Conservation (phyloP, 2,329 filamentous ascomycete genomes). For the Phaeosphaeria sp. region DNA sequence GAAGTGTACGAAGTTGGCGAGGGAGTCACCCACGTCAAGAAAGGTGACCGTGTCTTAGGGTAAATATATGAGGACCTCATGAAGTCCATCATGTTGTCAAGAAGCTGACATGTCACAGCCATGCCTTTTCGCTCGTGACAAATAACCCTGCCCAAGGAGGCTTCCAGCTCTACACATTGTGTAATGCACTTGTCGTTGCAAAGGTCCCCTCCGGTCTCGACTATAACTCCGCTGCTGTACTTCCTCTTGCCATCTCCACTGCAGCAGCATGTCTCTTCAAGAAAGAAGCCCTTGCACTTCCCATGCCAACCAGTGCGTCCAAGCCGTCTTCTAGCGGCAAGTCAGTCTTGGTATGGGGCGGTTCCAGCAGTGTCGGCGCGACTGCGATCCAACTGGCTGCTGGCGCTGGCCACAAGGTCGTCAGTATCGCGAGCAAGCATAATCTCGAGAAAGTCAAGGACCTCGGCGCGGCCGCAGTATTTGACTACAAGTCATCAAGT, state of each 20-base stretch:
- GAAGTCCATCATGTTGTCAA: neutral
- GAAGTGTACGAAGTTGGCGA: slow-evolving; percentile 55
- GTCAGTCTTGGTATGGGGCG: slow-evolving; percentile 60
- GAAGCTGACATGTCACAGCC: slow-evolving; percentile 18
- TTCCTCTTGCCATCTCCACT: slow-evolving; percentile 55
- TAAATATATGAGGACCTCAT: slow-evolving; percentile 9
- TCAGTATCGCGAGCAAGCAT: slow-evolving; percentile 46
- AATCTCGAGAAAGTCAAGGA: slow-evolving; percentile 37
- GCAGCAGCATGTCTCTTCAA: slow-evolving; percentile 53
- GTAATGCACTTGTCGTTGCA: slow-evolving; percentile 37
- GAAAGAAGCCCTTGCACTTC: slow-evolving; percentile 47
- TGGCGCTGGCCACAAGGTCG: slow-evolving; percentile 50
- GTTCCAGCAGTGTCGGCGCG: slow-evolving; percentile 52
- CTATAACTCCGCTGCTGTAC: slow-evolving; percentile 49
- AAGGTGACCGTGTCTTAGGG: slow-evolving; percentile 55
- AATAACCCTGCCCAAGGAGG: slow-evolving; percentile 30
- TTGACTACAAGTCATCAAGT: slow-evolving; percentile 41
- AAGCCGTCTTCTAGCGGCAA: slow-evolving; percentile 40
- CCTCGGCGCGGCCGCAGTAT: slow-evolving; percentile 37
- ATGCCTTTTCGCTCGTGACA: slow-evolving; percentile 33
- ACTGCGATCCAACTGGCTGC: slow-evolving; percentile 54
- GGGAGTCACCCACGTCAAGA: slow-evolving; percentile 53
- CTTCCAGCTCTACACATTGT: slow-evolving; percentile 46
- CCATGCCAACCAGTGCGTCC: slow-evolving; percentile 44
- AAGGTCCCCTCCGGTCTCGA: slow-evolving; percentile 49